phyloP scores from a whole-genome alignment of 108 stramenopile genomes.

The Conticribra guillardii region DNA sequence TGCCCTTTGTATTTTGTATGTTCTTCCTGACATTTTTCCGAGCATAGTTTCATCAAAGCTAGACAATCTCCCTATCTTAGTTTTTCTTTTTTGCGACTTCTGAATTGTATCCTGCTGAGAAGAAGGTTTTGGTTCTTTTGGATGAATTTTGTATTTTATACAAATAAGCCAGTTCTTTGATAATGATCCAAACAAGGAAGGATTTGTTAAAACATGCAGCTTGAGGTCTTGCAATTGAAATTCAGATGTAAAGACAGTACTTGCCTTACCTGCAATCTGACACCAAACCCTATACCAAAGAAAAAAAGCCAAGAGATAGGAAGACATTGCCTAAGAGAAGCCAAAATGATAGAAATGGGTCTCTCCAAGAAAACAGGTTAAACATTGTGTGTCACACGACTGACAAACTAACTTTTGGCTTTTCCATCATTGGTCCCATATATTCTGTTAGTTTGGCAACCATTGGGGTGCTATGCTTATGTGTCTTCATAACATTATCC shows the following conservation, averaged over 20 bases:
- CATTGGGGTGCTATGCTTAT: slow-evolving; percentile 35
- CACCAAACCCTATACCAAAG: slow-evolving; percentile 51
- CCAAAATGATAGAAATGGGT: slow-evolving; percentile 69
- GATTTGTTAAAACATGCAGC: no score
- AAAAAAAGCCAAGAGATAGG: slow-evolving; percentile 57
- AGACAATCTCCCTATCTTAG: no score
- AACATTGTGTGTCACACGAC: slow-evolving; percentile 57
- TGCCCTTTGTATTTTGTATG: slow-evolving; percentile 5
- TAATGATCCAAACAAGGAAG: no score
- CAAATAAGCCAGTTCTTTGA: no score
- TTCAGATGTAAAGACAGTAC: no score
- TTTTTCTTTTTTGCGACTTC: no score
- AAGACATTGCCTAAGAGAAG: slow-evolving; percentile 39
- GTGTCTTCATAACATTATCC: slow-evolving; percentile 22
- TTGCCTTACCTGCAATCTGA: slow-evolving; percentile 77
- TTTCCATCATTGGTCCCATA: slow-evolving; percentile 23
- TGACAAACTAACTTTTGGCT: slow-evolving; percentile 27
- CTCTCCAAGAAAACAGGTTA: slow-evolving; percentile 75
- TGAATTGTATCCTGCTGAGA: no score
- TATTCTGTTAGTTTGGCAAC: slow-evolving; percentile 32
- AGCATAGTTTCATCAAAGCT: no score
- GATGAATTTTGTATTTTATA: no score
- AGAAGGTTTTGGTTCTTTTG: no score
- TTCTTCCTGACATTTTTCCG: neutral
- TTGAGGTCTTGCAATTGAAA: no score